Evolutionary conservation across 2,329 filamentous ascomycete genomes (phyloP), one percentile per base, ranked within the genome.

Genomic region (Nemania sp.): DNA sequence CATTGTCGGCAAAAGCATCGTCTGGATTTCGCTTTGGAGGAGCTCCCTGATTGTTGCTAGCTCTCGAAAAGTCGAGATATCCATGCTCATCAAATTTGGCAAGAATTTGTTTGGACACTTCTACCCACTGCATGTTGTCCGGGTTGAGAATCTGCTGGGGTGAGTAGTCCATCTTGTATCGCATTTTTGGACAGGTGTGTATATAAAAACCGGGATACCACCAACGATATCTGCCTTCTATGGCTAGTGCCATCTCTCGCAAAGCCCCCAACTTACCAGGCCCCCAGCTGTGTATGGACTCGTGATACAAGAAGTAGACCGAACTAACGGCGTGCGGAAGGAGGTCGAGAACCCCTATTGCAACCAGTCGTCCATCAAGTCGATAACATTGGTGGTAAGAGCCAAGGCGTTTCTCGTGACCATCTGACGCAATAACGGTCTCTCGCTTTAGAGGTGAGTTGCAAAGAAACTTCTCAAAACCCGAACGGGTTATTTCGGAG

Each of bases 181-280:
- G 79, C 90, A 94, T 93, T 75, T 94, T 94, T 48, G 81, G 78
- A 64, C 89, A 93, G 49, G 75, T 84, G 68, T 92, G 89, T 54
- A 94, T 93, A 64, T 93, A 94, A 70, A 85, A 93, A 5, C 90
- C 86, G 5, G 80, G 86, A 71, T 93, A 94, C 80, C 90, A 94
- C 77, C 83, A 91, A 37, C 80, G 74, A 63, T 92, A 91, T 0
- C 82, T 86, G 5, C 76, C 77, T 65, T 93, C 89, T 2, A 79
- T 72, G 0, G 89, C 86, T 23, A 94, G 70, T 0, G 84, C 77
- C 56, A 90, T 88, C 70, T 94, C 90, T 57, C 86, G 76, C 57
- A 93, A 69, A 1, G 89, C 90, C 30, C 87, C 86, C 5, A 93
- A 72, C 70, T 93, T 94, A 1, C 90, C 90, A 24, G 90, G 87